phyloP scores from a whole-genome alignment of 1,139 yeast species.

The Saccharomyces hybrid region DNA sequence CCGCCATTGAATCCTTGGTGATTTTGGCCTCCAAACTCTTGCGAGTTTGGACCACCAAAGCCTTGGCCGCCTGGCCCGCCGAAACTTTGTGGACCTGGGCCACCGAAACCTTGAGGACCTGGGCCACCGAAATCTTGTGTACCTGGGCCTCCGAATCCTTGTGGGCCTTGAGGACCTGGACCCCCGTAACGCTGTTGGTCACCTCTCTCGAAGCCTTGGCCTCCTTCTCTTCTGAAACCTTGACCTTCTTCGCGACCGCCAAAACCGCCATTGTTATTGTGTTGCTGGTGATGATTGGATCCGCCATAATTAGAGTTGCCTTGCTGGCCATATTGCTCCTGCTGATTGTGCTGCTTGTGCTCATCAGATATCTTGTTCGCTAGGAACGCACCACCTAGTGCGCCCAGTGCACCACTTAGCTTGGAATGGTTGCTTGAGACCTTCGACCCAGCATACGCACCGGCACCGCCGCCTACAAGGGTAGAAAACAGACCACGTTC shows the following conservation, averaged over 20 bases:
- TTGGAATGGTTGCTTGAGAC: slow-evolving; percentile 42
- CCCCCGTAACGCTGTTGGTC: neutral
- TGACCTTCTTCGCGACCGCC: slow-evolving; percentile 18
- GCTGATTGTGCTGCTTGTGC: neutral
- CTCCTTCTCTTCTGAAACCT: neutral
- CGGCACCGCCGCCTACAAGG: slow-evolving; percentile 54
- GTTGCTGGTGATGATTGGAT: slow-evolving; percentile 11
- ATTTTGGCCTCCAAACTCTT: neutral
- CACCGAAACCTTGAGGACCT: neutral
- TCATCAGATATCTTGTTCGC: slow-evolving; percentile 49
- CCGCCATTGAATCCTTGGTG: neutral
- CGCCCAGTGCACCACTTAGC: slow-evolving; percentile 51
- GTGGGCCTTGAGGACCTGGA: slow-evolving; percentile 6
- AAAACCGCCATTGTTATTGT: slow-evolving; percentile 7
- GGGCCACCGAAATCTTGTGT: neutral
- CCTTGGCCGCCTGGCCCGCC: too few species aligned
- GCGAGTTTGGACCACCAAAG: too few species aligned
- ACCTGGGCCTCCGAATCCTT: slow-evolving; percentile 13
- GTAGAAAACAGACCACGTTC: slow-evolving; percentile 54
- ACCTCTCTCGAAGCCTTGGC: neutral
- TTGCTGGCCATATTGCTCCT: neutral
- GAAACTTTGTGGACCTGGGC: neutral
- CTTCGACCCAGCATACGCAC: slow-evolving; percentile 42
- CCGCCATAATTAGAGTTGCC: neutral
- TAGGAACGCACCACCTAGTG: slow-evolving; percentile 52